These are phyloP conservation scores for Scenedesmus sp. DNA, from an alignment of 163 green algal genomes.

Conservation along the genomic window DNA sequence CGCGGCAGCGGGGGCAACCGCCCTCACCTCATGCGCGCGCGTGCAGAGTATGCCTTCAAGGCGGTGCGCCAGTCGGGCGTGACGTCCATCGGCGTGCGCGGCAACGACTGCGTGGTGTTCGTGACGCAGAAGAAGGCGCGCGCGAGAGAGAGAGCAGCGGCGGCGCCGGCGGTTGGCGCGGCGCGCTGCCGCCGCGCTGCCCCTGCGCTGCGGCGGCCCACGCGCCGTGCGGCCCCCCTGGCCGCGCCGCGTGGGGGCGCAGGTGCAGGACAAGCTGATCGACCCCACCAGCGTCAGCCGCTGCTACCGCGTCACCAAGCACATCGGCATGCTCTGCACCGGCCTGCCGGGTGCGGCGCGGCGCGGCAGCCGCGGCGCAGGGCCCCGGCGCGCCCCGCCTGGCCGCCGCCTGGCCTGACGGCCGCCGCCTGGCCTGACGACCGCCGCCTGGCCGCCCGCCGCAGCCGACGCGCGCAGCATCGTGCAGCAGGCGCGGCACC, in stretches of 20 bases:
- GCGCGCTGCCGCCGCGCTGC: not conserved
- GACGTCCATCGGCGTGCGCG: slow-evolving; percentile 93
- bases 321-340: slow-evolving; percentile 88
- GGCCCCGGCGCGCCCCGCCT: too few relatives aligned
- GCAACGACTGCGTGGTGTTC: slow-evolving; percentile 92
- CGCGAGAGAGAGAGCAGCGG: too few relatives aligned
- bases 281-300: slow-evolving; percentile 91
- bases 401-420: too few relatives aligned
- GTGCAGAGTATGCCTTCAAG: slow-evolving; percentile 99
- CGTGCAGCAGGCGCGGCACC: slow-evolving; percentile 90
- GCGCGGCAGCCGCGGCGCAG: too few relatives aligned
- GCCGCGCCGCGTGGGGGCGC: not conserved
- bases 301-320: slow-evolving; percentile 90
- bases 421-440: not conserved
- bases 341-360: slow-evolving; percentile 70
- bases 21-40: too few relatives aligned
- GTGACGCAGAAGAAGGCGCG: slow-evolving; percentile 91
- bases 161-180: too few relatives aligned
- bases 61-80: slow-evolving; percentile 91
- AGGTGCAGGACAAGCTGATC: slow-evolving; percentile 94
- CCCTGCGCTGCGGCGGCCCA: too few relatives aligned
- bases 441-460: slow-evolving; percentile 18
- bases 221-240: too few relatives aligned
- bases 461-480: slow-evolving; percentile 88
- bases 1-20: too few relatives aligned